Evolutionary conservation across 2,329 filamentous ascomycete species (phyloP), one percentile per base, ranked within the genome.

Genomic region (Sclerotinia trifoliorum): DNA sequence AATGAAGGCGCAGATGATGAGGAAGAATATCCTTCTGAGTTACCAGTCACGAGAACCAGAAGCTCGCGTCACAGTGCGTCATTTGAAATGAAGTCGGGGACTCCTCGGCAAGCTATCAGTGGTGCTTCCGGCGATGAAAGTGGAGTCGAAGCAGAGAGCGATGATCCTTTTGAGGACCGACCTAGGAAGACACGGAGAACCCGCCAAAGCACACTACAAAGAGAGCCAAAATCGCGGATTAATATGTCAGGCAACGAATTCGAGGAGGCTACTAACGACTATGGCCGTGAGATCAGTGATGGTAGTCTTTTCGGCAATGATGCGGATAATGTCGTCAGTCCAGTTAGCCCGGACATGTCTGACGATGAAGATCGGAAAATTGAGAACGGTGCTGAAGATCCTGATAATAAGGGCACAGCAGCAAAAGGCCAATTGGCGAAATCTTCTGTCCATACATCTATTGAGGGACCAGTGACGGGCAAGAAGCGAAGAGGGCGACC

Each of bases 401-500:
- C 26, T 49, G 11, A 21, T n/a, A 29, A 62, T 42, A 32, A 48
- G 19, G 39, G 8, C 32, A 42, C n/a, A 39, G 42, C 26, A 56
- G 6, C 48, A 21, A 15, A 35, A 54, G 5, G 5, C 5, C 21
- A 19, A 63, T 13, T 35, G 26, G 35, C 46, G 29, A 24, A 54
- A 39, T 15, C 24, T 29, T 35, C 21, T 19, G 26, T 44, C 19
- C 24, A 24, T n/a, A 17, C 15, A 46, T 58, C 66, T 49, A 65
- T 62, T 17, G 54, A 67, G 51, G 32, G 66, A 19, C 46, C 54
- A 44, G 32, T 58, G 49, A 48, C 55, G 32, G 54, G 65, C 11
- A 72, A 71, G 51, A 73, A 70, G 54, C 70, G 70, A 32, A 71
- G 72, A 71, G 73, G 73, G 29, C 68, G 74, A 70, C 74, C 74